Percentiles rank a stretch among this genome's conserved stretches.
phyloP scores from a whole-genome alignment of 495 filamentous ascomycete species.

The Daldinia grandis region DNA sequence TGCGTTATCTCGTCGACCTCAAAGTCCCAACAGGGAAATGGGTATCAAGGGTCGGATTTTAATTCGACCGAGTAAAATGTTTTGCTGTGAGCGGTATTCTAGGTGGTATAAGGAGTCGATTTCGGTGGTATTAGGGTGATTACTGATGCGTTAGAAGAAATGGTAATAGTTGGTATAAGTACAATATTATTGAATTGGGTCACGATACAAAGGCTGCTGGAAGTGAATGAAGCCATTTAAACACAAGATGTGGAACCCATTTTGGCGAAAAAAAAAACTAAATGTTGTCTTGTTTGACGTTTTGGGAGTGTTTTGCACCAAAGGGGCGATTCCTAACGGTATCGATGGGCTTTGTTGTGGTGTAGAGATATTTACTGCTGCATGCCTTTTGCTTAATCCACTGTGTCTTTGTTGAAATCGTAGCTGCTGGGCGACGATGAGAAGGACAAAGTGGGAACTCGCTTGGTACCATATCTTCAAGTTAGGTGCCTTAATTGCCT shows the following conservation, averaged over 20 bases:
- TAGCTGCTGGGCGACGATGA: slow-evolving; percentile 13
- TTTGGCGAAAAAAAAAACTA: slow-evolving; percentile 17
- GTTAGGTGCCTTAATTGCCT: slow-evolving; percentile 25
- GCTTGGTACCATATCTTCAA: slow-evolving; percentile 26
- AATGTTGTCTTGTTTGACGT: slow-evolving; percentile 27
- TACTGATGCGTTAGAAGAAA: slow-evolving; percentile 29
- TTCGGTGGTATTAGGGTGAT: slow-evolving; percentile 37
- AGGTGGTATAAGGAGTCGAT: slow-evolving; percentile 19
- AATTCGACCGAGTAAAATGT: slow-evolving; percentile 1
- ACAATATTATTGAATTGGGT: slow-evolving; percentile 25
- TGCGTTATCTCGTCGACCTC: slow-evolving; percentile 16
- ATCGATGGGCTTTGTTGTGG: slow-evolving; percentile 15
- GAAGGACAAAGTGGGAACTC: slow-evolving; percentile 38
- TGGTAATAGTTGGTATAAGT: slow-evolving; percentile 23
- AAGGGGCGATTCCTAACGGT: slow-evolving; percentile 11
- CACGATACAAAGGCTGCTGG: slow-evolving; percentile 28
- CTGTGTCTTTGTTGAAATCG: slow-evolving; percentile 24
- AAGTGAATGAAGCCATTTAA: slow-evolving; percentile 51
- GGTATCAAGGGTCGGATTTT: slow-evolving; percentile 3
- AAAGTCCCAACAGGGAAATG: slow-evolving; percentile 9
- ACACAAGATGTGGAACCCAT: slow-evolving; percentile 38
- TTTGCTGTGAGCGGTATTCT: slow-evolving; percentile 12
- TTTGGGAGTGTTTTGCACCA: slow-evolving; percentile 16
- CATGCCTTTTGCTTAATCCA: slow-evolving; percentile 8
- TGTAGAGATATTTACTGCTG: slow-evolving; percentile 10